Percentiles rank a stretch among this genome's conserved stretches.
phyloP scores from a whole-genome alignment of 2,329 filamentous ascomycete species.

The Diaporthe citriasiana region DNA sequence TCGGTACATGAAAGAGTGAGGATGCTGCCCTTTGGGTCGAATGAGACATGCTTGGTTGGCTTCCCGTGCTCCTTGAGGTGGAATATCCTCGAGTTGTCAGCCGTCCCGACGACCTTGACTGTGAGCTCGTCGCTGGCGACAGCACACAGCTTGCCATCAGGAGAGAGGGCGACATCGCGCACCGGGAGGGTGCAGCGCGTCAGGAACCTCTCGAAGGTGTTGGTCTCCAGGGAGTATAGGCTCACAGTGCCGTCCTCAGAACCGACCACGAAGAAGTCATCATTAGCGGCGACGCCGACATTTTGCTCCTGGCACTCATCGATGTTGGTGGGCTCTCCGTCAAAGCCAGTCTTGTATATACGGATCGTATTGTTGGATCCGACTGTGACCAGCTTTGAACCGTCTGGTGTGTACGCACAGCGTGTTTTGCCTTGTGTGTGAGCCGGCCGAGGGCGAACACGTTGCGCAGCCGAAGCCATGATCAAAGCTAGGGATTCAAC shows the following conservation, averaged over 20 bases:
- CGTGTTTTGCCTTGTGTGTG: constrained; percentile 90
- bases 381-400: constrained; percentile 87
- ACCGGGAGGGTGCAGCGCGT: constrained; percentile 88
- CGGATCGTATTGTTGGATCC: constrained; percentile 95
- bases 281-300: constrained; percentile 79
- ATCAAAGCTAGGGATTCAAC: not conserved
- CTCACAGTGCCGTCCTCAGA: constrained; percentile 97
- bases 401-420: constrained; percentile 90
- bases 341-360: constrained; percentile 90
- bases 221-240: constrained; percentile 85
- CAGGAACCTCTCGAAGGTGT: constrained; percentile 84
- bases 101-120: constrained; percentile 88
- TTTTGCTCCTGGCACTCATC: constrained; percentile 93
- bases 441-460: constrained; percentile 75
- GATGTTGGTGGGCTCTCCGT: constrained; percentile 92
- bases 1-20: constrained; percentile 89
- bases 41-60: constrained; percentile 91
- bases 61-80: constrained; percentile 87
- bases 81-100: constrained; percentile 82
- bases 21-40: constrained; percentile 83
- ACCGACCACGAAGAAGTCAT: constrained; percentile 88
- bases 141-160: constrained; percentile 88
- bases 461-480: constrained; percentile 59
- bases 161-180: constrained; percentile 86
- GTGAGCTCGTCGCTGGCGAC: constrained; percentile 97